Conservation (phyloP, 306 rosid species). For the Dryas octopetala region DNA sequence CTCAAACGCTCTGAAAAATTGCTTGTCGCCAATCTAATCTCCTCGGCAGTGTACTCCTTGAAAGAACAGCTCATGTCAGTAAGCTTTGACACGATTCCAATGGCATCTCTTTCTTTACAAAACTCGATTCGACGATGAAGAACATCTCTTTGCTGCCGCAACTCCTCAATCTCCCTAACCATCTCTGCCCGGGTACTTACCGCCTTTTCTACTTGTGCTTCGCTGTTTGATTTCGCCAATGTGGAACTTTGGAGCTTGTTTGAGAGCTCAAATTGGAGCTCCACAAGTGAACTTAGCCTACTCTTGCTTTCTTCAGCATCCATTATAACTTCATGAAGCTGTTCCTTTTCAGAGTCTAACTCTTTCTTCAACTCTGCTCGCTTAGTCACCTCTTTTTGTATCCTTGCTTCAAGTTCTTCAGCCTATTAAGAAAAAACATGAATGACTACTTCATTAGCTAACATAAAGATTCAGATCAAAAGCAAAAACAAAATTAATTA, state of each 20-base stretch:
- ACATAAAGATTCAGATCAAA: neutral
- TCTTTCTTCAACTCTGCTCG: conserved; percentile 51
- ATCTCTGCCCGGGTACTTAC: conserved; percentile 44
- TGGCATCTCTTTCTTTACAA: conserved; percentile 76
- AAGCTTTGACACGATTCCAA: conserved; percentile 59
- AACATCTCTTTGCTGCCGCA: conserved; percentile 69
- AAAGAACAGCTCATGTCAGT: conserved; percentile 34
- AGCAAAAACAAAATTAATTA: neutral
- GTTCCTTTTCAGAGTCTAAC: conserved; percentile 43
- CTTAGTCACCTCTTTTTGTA: conserved; percentile 47
- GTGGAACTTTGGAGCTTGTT: conserved; percentile 54
- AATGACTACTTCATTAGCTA: neutral
- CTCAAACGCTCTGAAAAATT: conserved; percentile 59
- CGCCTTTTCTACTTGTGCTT: conserved; percentile 54
- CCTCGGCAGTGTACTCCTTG: conserved; percentile 59
- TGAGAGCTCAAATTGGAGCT: conserved; percentile 68
- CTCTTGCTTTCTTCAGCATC: conserved; percentile 60
- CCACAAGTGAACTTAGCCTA: conserved; percentile 49
- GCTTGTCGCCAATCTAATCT: conserved; percentile 68
- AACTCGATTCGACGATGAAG: conserved; percentile 73
- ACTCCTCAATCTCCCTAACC: conserved; percentile 63
- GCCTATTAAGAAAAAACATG: conserved; percentile 34
- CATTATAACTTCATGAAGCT: conserved; percentile 33
- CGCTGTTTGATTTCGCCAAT: conserved; percentile 36
- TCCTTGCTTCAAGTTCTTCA: conserved; percentile 52